Conservation (phyloP, 2,329 filamentous ascomycete species). For the Xylariaceae sp. region DNA sequence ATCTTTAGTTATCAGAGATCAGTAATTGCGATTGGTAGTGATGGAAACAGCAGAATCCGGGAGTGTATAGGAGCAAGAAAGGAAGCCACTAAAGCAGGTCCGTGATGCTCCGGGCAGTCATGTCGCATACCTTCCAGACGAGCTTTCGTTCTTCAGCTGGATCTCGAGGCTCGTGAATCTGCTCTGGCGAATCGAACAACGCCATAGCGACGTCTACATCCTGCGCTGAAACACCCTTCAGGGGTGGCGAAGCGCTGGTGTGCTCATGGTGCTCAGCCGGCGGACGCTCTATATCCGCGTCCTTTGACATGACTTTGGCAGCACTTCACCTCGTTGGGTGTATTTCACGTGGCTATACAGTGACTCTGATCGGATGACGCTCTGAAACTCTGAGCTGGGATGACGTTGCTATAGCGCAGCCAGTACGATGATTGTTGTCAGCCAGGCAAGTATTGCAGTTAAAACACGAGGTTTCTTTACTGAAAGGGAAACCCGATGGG, state of each 20-base stretch:
- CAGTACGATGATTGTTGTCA: background rate
- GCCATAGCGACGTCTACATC: slow-evolving; percentile 35
- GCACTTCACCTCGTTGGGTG: too few relatives aligned
- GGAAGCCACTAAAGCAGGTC: too few relatives aligned
- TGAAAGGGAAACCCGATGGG: background rate
- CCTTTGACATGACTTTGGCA: slow-evolving; percentile 19
- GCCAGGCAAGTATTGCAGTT: background rate
- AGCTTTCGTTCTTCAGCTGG: slow-evolving; percentile 38
- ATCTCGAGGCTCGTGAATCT: slow-evolving; percentile 33
- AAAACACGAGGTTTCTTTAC: background rate
- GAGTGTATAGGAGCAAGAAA: too few relatives aligned
- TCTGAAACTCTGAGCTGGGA: background rate
- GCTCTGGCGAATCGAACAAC: slow-evolving; percentile 34
- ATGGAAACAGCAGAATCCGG: too few relatives aligned
- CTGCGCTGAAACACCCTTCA: slow-evolving; percentile 9
- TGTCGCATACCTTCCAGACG: slow-evolving; percentile 48
- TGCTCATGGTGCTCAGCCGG: slow-evolving; percentile 18
- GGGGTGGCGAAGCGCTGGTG: background rate
- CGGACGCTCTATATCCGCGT: slow-evolving; percentile 15
- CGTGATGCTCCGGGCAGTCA: too few relatives aligned
- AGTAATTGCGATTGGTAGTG: background rate
- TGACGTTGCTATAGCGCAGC: background rate
- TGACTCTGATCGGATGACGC: background rate
- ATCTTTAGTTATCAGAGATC: slow-evolving; percentile 41
- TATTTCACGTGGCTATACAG: too few relatives aligned